These are phyloP conservation scores for Thyridium curvatum DNA, from an alignment of 2,329 filamentous ascomycete species.

Conservation along the genomic window DNA sequence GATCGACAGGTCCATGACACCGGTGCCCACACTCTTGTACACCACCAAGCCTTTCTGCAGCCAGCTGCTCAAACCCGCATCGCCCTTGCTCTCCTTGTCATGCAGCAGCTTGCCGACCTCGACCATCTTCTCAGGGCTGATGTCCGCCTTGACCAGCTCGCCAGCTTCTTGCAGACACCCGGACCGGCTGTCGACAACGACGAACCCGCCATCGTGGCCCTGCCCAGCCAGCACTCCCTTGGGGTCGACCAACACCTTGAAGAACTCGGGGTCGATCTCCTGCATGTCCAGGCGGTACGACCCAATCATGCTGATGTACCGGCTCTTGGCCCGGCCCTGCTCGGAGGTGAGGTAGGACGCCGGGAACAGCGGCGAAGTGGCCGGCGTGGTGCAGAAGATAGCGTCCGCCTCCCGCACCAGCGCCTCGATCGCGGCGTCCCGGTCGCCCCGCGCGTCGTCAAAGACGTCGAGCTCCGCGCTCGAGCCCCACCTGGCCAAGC, in stretches of 20 bases:
- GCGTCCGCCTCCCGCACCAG: slow-evolving; percentile 50
- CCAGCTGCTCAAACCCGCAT: slow-evolving; percentile 32
- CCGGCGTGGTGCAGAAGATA: slow-evolving; percentile 61
- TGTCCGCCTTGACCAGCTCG: slow-evolving; percentile 57
- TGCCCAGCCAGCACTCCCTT: neutral
- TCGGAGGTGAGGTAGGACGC: slow-evolving; percentile 39
- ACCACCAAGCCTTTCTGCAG: slow-evolving; percentile 58
- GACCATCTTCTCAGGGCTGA: slow-evolving; percentile 50
- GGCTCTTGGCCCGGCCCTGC: slow-evolving; percentile 16
- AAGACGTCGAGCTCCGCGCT: slow-evolving; percentile 35
- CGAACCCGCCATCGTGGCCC: slow-evolving; percentile 16
- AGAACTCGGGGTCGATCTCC: slow-evolving; percentile 58
- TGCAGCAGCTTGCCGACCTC: slow-evolving; percentile 53
- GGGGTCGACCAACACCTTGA: slow-evolving; percentile 21
- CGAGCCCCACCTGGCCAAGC: neutral
- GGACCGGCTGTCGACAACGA: slow-evolving; percentile 50
- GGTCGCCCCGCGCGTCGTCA: slow-evolving; percentile 4
- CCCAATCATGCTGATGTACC: slow-evolving; percentile 44
- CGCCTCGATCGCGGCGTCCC: slow-evolving; percentile 37
- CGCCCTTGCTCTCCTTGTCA: slow-evolving; percentile 43
- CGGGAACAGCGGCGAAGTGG: slow-evolving; percentile 52
- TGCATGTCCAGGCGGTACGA: slow-evolving; percentile 57
- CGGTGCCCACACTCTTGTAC: slow-evolving; percentile 64
- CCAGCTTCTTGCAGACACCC: slow-evolving; percentile 59
- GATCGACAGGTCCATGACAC: slow-evolving; percentile 62